Percentiles rank a stretch among this genome's conserved stretches.
Conservation (phyloP, 2,329 filamentous ascomycete species). For the Diaporthe citrichinensis region DNA sequence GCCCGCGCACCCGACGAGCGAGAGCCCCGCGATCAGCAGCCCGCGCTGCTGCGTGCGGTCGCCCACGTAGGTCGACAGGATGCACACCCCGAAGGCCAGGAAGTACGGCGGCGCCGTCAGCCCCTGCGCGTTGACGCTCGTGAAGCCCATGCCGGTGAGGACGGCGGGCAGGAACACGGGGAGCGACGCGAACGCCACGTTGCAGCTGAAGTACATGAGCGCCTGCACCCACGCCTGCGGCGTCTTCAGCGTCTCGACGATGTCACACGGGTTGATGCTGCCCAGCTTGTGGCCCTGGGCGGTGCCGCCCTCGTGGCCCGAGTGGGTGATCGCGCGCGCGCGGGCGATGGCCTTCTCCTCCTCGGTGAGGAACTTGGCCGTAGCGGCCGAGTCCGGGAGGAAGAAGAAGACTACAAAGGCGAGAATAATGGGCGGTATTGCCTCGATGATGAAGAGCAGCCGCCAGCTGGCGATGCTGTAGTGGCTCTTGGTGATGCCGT, state of each 20-base stretch:
- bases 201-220: conserved; percentile 71
- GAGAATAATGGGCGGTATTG: conserved; percentile 70
- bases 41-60: conserved; percentile 76
- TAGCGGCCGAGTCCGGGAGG: conserved; percentile 65
- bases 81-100: conserved; percentile 73
- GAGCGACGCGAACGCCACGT: conserved; percentile 75
- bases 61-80: conserved; percentile 74
- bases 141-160: conserved; percentile 77
- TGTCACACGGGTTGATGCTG: conserved; percentile 60
- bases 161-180: conserved; percentile 77
- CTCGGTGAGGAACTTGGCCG: conserved; percentile 67
- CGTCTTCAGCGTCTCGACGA: conserved; percentile 61
- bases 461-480: conserved; percentile 72
- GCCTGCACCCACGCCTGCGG: conserved; percentile 65
- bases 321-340: conserved; percentile 66
- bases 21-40: conserved; percentile 69
- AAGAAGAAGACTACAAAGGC: conserved; percentile 68
- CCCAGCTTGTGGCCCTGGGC: conserved; percentile 57
- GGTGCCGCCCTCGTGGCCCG: conserved; percentile 61
- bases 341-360: conserved; percentile 72
- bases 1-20: conserved; percentile 70
- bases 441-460: conserved; percentile 75
- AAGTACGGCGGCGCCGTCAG: conserved; percentile 81
- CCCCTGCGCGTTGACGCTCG: conserved; percentile 76
- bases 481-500: conserved; percentile 73